Percentiles rank a stretch among this genome's conserved stretches.
These are phyloP conservation scores for Sphaerobolus stellatus DNA, from an alignment of 1,284 basidiomycete genomes.

Conservation along the genomic window DNA sequence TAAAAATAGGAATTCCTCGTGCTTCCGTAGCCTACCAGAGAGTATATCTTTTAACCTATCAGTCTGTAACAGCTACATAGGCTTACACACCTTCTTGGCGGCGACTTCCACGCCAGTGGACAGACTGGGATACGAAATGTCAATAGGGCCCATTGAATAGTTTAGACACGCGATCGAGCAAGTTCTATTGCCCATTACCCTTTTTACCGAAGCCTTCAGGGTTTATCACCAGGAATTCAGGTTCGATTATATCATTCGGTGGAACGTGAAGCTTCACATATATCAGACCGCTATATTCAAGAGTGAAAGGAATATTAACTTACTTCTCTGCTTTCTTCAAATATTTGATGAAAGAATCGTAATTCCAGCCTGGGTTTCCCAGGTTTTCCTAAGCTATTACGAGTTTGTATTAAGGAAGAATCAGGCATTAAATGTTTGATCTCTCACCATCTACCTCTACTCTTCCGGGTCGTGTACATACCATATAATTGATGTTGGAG, in stretches of 20 bases:
- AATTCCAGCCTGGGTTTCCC: background rate
- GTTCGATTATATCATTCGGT: background rate
- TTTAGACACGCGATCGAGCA: no score
- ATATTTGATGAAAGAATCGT: background rate
- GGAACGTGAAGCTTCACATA: background rate
- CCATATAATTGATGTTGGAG: background rate
- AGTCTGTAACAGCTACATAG: no score
- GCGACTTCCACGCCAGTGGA: background rate
- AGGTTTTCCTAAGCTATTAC: background rate
- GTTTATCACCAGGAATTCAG: background rate
- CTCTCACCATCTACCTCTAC: background rate
- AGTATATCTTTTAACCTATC: background rate
- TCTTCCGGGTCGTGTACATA: background rate
- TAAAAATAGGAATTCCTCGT: background rate
- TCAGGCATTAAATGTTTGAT: background rate
- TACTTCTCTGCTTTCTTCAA: background rate
- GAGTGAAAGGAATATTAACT: background rate
- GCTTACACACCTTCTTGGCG: background rate
- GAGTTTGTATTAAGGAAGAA: background rate
- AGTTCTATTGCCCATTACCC: background rate
- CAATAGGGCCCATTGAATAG: background rate
- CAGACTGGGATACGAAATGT: background rate
- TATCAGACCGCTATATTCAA: no score
- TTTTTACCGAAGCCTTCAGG: background rate
- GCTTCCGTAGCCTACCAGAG: background rate